These are phyloP conservation scores for Limtongia smithiae DNA, from an alignment of 805 yeast genomes.

Conservation along the genomic window DNA sequence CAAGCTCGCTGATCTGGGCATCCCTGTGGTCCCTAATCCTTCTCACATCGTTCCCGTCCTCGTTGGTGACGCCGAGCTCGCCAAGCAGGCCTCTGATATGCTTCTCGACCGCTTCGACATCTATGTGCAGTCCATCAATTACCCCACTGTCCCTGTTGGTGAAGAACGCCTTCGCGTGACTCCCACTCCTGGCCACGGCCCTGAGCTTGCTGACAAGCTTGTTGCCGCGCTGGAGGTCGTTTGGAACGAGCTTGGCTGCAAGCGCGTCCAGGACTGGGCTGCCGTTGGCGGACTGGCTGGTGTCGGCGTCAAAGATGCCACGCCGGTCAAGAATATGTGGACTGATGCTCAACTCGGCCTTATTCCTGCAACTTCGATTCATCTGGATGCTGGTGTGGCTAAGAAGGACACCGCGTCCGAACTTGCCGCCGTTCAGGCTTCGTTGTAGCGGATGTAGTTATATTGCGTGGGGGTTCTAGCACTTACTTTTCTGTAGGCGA, in stretches of 20 bases:
- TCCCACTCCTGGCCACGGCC: conserved; percentile 96
- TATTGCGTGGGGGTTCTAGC: no score
- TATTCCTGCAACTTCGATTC: conserved; percentile 1
- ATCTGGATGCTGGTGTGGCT: conserved; percentile 1
- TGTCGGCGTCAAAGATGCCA: conserved; percentile 59
- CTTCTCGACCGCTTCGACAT: conserved; percentile 78
- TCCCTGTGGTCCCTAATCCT: conserved; percentile 96
- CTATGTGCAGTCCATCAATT: conserved; percentile 97
- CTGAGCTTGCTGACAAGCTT: conserved; percentile 69
- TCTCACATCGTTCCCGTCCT: conserved; percentile 95
- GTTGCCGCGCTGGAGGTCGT: conserved; percentile 76
- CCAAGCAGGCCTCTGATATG: conserved; percentile 86
- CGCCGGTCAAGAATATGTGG: conserved; percentile 70
- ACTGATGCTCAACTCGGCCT: conserved; percentile 66
- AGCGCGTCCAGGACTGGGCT: conserved; percentile 75
- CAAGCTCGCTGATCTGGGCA: conserved; percentile 62
- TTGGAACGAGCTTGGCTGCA: conserved; percentile 68
- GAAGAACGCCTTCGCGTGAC: conserved; percentile 94
- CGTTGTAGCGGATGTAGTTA: no score
- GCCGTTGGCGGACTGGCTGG: conserved; percentile 84
- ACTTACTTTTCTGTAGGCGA: no score
- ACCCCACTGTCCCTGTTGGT: conserved; percentile 96
- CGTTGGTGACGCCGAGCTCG: conserved; percentile 90
- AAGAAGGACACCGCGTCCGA: conserved; percentile 1
- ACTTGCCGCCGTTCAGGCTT: conserved; percentile 18